Percentiles rank a stretch among this genome's conserved stretches.
Conservation (phyloP, 2,329 filamentous ascomycete genomes). For the Pestalotiopsis sp. region DNA sequence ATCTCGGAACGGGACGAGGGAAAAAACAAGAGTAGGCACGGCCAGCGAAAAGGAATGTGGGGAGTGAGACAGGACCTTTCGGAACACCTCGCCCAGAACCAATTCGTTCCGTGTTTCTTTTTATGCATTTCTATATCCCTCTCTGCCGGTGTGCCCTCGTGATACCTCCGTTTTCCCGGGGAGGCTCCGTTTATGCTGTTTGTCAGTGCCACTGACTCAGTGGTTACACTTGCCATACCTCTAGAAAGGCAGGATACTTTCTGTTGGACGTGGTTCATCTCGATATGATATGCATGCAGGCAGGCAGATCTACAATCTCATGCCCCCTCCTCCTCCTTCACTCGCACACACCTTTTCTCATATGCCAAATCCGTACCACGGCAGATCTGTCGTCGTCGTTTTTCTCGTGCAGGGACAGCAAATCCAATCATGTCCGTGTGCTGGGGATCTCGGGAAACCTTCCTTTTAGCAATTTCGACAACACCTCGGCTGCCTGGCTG, state of each 20-base stretch:
- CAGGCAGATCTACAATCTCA: background rate
- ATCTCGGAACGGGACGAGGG: constrained; percentile 2
- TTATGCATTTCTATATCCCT: background rate
- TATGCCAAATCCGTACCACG: background rate
- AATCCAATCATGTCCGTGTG: background rate
- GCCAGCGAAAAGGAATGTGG: constrained; percentile 10
- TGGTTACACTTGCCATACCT: background rate
- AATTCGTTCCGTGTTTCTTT: background rate
- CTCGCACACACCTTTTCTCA: background rate
- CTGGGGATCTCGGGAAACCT: background rate
- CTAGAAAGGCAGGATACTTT: background rate
- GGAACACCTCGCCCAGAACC: background rate
- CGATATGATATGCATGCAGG: background rate
- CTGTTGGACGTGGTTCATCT: background rate
- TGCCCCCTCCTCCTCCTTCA: background rate
- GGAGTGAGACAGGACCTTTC: background rate
- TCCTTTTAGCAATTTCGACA: background rate
- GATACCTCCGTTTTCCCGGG: background rate
- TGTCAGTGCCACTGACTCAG: too few species aligned
- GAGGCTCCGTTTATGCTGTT: background rate
- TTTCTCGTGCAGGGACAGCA: background rate
- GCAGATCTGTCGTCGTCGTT: background rate
- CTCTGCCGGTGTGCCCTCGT: background rate
- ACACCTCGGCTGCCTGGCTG: background rate
- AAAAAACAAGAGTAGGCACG: background rate